Conservation (phyloP, 805 yeast genomes). For the Metschnikowia matae region DNA sequence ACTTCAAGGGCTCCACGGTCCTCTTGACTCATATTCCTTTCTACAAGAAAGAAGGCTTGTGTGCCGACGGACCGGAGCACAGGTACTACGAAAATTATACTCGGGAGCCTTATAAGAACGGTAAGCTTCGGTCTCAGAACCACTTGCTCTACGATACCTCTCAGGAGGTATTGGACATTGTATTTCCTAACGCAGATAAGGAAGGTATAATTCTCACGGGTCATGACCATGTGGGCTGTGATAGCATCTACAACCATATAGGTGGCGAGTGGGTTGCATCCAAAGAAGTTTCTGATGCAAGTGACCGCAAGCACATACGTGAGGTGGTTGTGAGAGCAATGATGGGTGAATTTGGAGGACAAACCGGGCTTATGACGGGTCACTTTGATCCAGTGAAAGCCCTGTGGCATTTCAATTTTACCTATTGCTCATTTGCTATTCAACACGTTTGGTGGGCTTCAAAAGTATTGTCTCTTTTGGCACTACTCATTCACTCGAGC, state of each 20-base stretch:
- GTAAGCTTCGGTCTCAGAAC: constrained; percentile 77
- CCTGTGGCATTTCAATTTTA: constrained; percentile 64
- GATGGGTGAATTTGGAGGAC: constrained; percentile 96
- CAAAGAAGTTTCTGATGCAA: constrained; percentile 26
- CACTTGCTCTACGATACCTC: constrained; percentile 68
- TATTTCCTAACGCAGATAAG: constrained; percentile 57
- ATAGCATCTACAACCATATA: constrained; percentile 51
- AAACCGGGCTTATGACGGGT: constrained; percentile 81
- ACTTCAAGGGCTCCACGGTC: constrained; percentile 73
- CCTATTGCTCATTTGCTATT: constrained; percentile 73
- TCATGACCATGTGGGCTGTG: constrained; percentile 96
- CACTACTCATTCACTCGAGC: constrained; percentile 28
- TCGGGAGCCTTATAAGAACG: constrained; percentile 63
- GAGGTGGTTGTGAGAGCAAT: constrained; percentile 87
- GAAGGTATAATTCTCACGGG: constrained; percentile 87
- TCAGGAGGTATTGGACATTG: constrained; percentile 62
- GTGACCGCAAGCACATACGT: constrained; percentile 42
- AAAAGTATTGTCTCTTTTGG: constrained; percentile 42
- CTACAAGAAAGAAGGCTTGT: constrained; percentile 74
- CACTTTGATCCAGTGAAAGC: constrained; percentile 42
- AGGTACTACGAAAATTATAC: constrained; percentile 47
- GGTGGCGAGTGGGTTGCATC: constrained; percentile 59
- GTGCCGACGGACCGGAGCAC: constrained; percentile 78
- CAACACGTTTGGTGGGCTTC: constrained; percentile 98
- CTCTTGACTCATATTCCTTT: constrained; percentile 87